A percentile compares a stretch with the other conserved stretches of the same genome.
phyloP scores from a whole-genome alignment of 163 green algal genomes.

The Volvox carteri region DNA sequence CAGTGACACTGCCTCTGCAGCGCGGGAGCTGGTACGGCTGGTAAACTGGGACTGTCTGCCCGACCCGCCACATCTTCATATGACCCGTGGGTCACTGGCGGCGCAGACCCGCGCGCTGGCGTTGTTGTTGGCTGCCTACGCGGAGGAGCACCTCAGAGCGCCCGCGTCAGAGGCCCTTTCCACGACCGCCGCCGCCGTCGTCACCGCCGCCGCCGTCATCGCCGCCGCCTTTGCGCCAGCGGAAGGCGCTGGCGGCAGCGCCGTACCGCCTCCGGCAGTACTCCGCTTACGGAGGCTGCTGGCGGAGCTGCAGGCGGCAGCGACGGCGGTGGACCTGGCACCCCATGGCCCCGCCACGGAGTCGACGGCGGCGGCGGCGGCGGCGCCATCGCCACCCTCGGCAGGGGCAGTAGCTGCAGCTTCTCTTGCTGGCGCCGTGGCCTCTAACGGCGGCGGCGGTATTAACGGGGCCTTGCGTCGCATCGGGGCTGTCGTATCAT shows the following conservation, averaged over 20 bases:
- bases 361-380: not conserved
- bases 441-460: not conserved
- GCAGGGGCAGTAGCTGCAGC: not conserved
- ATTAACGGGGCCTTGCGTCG: not conserved
- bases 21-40: not conserved
- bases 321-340: not conserved
- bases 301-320: not conserved
- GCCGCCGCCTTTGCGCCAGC: too few species aligned
- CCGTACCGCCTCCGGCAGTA: not conserved
- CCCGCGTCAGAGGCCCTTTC: too few species aligned
- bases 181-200: too few species aligned
- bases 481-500: not conserved
- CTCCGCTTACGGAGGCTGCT: conserved; percentile 3
- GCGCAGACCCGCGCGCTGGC: not conserved
- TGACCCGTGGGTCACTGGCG: not conserved
- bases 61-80: not conserved
- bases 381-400: too few species aligned
- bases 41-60: conserved; percentile 20
- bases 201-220: too few species aligned
- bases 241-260: not conserved
- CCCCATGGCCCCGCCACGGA: not conserved
- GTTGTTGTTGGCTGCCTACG: not conserved
- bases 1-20: not conserved
- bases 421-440: not conserved
- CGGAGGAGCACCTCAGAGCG: not conserved